phyloP scores from a whole-genome alignment of 2,329 filamentous ascomycete species.

The Proliferodiscus dingleyae region DNA sequence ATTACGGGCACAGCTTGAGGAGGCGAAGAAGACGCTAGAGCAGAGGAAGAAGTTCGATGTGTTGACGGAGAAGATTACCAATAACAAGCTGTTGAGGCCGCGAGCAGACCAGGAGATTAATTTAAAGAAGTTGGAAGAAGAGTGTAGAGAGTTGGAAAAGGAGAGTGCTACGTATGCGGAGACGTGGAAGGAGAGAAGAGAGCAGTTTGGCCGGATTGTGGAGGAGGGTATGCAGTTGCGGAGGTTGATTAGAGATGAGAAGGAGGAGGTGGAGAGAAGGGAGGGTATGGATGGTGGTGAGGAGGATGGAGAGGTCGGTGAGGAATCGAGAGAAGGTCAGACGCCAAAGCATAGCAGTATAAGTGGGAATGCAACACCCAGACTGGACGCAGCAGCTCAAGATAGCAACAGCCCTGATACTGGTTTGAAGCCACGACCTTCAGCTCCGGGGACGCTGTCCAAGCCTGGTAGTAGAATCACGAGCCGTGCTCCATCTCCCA shows the following conservation, averaged over 20 bases:
- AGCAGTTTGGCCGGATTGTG: conserved; percentile 84
- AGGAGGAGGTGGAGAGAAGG: conserved; percentile 84
- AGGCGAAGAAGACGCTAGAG: conserved; percentile 68
- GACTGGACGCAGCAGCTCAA: conserved; percentile 46
- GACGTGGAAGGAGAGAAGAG: conserved; percentile 79
- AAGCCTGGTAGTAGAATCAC: conserved; percentile 36
- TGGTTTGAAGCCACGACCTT: conserved; percentile 33
- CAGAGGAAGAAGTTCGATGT: conserved; percentile 84
- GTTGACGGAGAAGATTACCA: conserved; percentile 79
- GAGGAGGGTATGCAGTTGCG: conserved; percentile 85
- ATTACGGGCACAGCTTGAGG: conserved; percentile 70
- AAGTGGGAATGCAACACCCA: conserved; percentile 44
- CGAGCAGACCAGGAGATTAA: conserved; percentile 78
- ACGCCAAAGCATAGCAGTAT: conserved; percentile 47
- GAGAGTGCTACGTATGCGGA: conserved; percentile 77
- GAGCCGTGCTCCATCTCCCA: conserved; percentile 37
- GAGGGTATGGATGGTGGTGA: conserved; percentile 68
- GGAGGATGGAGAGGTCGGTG: conserved; percentile 56
- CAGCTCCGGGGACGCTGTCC: conserved; percentile 32
- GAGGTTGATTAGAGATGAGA: conserved; percentile 85
- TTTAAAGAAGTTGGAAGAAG: conserved; percentile 76
- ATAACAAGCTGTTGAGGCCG: conserved; percentile 71
- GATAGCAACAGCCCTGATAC: conserved; percentile 39
- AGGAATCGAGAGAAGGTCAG: conserved; percentile 44
- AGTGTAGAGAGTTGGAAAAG: conserved; percentile 80